phyloP scores from a whole-genome alignment of 2,329 filamentous ascomycete genomes.

The Ceratocystis cacaofunesta region DNA sequence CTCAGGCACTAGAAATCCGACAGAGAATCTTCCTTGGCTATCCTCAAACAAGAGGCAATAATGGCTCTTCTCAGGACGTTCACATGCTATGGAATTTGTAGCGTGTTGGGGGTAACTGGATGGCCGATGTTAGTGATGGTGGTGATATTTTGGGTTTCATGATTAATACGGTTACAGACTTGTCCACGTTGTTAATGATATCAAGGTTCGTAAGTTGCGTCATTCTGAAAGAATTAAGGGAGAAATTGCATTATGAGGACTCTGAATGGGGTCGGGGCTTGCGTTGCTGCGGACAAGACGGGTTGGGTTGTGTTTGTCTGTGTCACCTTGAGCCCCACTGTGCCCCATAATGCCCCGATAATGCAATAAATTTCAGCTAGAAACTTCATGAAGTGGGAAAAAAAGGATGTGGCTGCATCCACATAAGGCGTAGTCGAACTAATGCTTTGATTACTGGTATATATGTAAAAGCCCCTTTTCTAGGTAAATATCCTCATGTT shows the following conservation, averaged over 20 bases:
- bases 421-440: not conserved
- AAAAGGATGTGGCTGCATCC: not conserved
- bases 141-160: no score
- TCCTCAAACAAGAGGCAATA: constrained; percentile 52
- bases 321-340: not conserved
- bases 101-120: constrained; percentile 64
- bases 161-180: constrained; percentile 28
- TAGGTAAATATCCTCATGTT: not conserved
- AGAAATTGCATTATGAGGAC: not conserved
- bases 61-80: constrained; percentile 42
- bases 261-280: not conserved
- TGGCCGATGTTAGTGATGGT: not conserved
- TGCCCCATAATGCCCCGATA: not conserved
- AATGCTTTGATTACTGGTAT: not conserved
- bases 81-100: constrained; percentile 42
- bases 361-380: not conserved
- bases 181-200: constrained; percentile 38
- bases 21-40: constrained; percentile 44
- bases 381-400: not conserved
- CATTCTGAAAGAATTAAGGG: not conserved
- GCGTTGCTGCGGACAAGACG: not conserved
- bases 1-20: constrained; percentile 44
- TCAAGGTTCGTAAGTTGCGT: constrained; percentile 30
- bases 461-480: not conserved
- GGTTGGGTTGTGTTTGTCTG: not conserved